These are phyloP conservation scores for Elsinoe batatas DNA, from an alignment of 2,329 filamentous ascomycete species.

Conservation along the genomic window DNA sequence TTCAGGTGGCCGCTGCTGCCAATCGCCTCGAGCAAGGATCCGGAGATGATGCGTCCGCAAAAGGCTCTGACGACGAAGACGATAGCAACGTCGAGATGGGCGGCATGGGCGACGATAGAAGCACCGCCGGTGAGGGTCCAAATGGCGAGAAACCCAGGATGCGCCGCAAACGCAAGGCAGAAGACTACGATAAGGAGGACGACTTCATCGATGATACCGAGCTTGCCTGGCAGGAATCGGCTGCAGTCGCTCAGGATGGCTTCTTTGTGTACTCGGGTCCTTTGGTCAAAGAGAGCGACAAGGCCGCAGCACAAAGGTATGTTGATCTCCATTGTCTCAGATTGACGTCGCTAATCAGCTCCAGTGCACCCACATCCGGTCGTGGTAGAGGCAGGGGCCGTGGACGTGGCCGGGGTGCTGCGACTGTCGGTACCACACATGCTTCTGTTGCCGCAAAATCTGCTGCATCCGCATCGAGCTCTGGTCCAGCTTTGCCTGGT, in stretches of 20 bases:
- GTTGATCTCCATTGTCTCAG: conserved; percentile 22
- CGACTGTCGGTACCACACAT: conserved; percentile 26
- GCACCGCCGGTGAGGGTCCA: conserved; percentile 52
- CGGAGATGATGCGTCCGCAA: conserved; percentile 73
- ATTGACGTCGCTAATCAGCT: conserved; percentile 47
- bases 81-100: conserved; percentile 87
- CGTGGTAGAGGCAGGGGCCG: conserved; percentile 52
- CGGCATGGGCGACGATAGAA: conserved; percentile 52
- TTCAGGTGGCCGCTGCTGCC: conserved; percentile 79
- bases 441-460: conserved; percentile 21
- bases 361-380: conserved; percentile 12
- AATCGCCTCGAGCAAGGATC: conserved; percentile 67
- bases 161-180: conserved; percentile 64
- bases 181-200: conserved; percentile 58
- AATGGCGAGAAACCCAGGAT: conserved; percentile 64
- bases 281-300: conserved; percentile 76
- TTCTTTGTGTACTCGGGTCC: conserved; percentile 98
- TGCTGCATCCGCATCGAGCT: conserved; percentile 15
- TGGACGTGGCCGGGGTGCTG: conserved; percentile 44
- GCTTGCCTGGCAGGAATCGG: conserved; percentile 88
- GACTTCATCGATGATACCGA: conserved; percentile 83
- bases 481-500: not conserved
- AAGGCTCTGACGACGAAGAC: conserved; percentile 54
- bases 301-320: conserved; percentile 55
- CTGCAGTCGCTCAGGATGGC: conserved; percentile 85